Evolutionary conservation across 169 alveolate genomes (phyloP), one percentile per base, ranked within the genome.

Genomic region (Toxoplasma gondii): DNA sequence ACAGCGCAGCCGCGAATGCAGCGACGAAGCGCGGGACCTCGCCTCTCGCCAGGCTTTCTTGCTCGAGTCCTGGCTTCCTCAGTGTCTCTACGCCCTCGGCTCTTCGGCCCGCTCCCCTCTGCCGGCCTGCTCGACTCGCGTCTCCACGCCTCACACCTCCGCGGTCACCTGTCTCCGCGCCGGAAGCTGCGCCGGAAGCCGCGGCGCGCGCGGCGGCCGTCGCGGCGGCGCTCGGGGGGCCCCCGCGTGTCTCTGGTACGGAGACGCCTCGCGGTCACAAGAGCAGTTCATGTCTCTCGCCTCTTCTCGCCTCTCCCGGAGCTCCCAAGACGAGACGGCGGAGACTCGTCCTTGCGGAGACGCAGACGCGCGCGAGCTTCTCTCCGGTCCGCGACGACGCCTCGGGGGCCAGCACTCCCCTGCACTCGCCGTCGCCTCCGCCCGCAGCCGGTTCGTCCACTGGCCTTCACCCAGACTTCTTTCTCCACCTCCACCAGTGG

Each of bases 401-500:
- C 74, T 64, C 74, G 74, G 74, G 74, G n/a, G 74, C 31, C 24
- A 31, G 34, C 74, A 64, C 74, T 16, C 74, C 74, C 5, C 74
- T 64, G 31, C 74, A 19, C n/a, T 22, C 74, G 7, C 74, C 74
- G 29, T 64, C 74, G 74, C 74, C 34, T 27, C 7, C 34, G n/a
- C 9, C 74, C 74, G 74, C 34, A 7, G 24, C 22, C 74, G 74
- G n/a, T n/a, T n/a, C n/a, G n/a, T n/a, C n/a, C n/a, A n/a, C 29
- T 10, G 74, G 74, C n/a, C 74, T 64, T 31, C 74, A 64, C 24
- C 31, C 74, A 27, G 74, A 19, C 74, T 19, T 64, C 74, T 64
- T 64, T 31, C n/a, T 64, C n/a, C 74, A 64, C n/a, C 74, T 64
- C n/a, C 74, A 64, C n/a, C 74, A 64, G 74, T 64, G 74, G 74